Conservation (phyloP, 2,329 filamentous ascomycete species). For the Aspergillus costaricaensis region DNA sequence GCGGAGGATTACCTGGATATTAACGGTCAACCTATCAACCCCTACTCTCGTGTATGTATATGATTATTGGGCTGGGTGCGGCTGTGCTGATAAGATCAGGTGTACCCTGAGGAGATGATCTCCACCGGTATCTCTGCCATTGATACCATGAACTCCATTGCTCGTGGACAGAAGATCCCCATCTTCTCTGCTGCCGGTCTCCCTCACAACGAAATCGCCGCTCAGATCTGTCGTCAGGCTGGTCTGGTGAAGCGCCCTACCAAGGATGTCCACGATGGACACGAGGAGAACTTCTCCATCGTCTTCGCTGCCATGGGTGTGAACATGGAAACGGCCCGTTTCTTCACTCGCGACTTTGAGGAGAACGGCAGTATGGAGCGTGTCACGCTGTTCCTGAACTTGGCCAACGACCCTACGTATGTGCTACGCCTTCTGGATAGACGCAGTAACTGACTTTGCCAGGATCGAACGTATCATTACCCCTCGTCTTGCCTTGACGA, state of each 20-base stretch:
- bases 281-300: slow-evolving; percentile 99
- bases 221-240: slow-evolving; percentile 97
- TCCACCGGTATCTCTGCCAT: slow-evolving; percentile 99
- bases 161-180: slow-evolving; percentile 98
- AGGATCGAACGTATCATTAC: slow-evolving; percentile 99
- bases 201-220: slow-evolving; percentile 98
- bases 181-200: slow-evolving; percentile 99
- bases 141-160: slow-evolving; percentile 97
- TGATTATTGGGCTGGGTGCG: not conserved
- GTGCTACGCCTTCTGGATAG: slow-evolving; percentile 37
- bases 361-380: slow-evolving; percentile 99
- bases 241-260: slow-evolving; percentile 88
- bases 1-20: slow-evolving; percentile 98
- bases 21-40: slow-evolving; percentile 98
- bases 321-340: slow-evolving; percentile 96
- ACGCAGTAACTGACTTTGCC: slow-evolving; percentile 16
- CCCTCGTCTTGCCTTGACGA: slow-evolving; percentile 94
- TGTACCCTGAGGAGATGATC: slow-evolving; percentile 99
- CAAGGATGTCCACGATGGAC: slow-evolving; percentile 93
- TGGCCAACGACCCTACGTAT: slow-evolving; percentile 97
- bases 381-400: slow-evolving; percentile 95
- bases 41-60: slow-evolving; percentile 78
- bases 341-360: slow-evolving; percentile 98
- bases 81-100: slow-evolving; percentile 52
- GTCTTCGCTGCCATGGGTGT: slow-evolving; percentile 99